These are phyloP conservation scores for Gaertneriomyces semiglobifer DNA, from an alignment of 192 early-diverging fungal genomes.

Conservation along the genomic window DNA sequence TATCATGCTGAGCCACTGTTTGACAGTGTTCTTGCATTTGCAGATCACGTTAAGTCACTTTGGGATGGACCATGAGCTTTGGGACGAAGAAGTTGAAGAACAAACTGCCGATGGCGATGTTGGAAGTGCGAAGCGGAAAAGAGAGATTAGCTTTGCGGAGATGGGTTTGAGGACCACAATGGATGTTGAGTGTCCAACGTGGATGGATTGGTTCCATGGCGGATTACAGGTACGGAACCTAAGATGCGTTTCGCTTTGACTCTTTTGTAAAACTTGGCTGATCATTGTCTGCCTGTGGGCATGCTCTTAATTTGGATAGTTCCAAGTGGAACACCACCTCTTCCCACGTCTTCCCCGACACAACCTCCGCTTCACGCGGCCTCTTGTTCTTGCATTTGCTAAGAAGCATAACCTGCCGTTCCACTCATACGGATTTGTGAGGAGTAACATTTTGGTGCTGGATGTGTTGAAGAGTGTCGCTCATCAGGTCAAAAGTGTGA, in stretches of 20 bases:
- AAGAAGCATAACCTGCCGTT: conserved; percentile 71
- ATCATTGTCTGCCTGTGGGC: background rate
- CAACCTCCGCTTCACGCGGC: conserved; percentile 70
- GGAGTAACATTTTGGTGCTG: conserved; percentile 77
- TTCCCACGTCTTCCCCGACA: conserved; percentile 92
- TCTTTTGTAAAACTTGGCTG: background rate
- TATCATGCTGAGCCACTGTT: conserved; percentile 72
- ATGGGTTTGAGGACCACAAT: conserved; percentile 88
- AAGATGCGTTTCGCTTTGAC: background rate
- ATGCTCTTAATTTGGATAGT: conserved; percentile 40
- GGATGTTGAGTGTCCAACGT: conserved; percentile 91
- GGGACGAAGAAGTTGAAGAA: no score
- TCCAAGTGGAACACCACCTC: conserved; percentile 93
- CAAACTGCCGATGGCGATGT: conserved; percentile 40
- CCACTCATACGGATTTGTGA: conserved; percentile 74
- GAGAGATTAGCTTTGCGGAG: conserved; percentile 75
- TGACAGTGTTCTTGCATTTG: conserved; percentile 84
- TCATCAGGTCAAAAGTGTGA: conserved; percentile 53
- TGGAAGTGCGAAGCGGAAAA: conserved; percentile 19
- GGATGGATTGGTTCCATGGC: conserved; percentile 97
- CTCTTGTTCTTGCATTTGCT: conserved; percentile 70
- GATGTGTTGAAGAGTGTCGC: conserved; percentile 73
- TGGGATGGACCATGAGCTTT: conserved; percentile 67
- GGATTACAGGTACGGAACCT: conserved; percentile 65
- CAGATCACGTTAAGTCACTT: conserved; percentile 97